These are phyloP conservation scores for Lepidopterella palustris DNA, from an alignment of 495 filamentous ascomycete species.

Conservation along the genomic window DNA sequence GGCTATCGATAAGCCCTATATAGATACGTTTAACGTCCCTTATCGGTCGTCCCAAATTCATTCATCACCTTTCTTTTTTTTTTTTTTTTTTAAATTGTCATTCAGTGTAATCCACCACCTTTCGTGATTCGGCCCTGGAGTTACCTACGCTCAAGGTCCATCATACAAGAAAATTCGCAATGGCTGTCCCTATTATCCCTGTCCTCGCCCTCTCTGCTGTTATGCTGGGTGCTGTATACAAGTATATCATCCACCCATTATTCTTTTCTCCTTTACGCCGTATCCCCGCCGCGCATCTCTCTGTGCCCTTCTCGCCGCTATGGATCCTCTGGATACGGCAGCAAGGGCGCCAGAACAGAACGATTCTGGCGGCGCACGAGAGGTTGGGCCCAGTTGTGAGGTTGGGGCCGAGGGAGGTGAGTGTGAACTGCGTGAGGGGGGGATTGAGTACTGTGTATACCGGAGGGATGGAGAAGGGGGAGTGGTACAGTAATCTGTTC, in stretches of 20 bases:
- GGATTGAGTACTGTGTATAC: conserved; percentile 31
- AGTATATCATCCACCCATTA: background rate
- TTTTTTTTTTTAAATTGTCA: background rate
- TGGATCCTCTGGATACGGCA: conserved; percentile 27
- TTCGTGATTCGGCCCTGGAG: background rate
- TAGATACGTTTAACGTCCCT: background rate
- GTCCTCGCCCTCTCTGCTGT: background rate
- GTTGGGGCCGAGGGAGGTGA: conserved; percentile 27
- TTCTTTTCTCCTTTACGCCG: conserved; percentile 17
- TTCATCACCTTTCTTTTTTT: background rate
- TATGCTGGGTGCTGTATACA: background rate
- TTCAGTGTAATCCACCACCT: background rate
- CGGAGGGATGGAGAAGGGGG: conserved; percentile 30
- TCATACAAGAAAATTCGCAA: background rate
- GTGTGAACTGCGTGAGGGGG: conserved; percentile 30
- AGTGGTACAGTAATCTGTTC: conserved; percentile 28
- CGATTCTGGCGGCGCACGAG: conserved; percentile 24
- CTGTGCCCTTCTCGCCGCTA: conserved; percentile 17
- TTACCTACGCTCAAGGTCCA: background rate
- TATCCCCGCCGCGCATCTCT: conserved; percentile 25
- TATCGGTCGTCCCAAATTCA: background rate
- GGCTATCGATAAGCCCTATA: background rate
- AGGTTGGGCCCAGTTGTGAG: conserved; percentile 23
- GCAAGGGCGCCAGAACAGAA: conserved; percentile 15
- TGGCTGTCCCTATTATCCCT: conserved; percentile 1